phyloP scores from a whole-genome alignment of 805 yeast species.

The Suhomyces faveliae region DNA sequence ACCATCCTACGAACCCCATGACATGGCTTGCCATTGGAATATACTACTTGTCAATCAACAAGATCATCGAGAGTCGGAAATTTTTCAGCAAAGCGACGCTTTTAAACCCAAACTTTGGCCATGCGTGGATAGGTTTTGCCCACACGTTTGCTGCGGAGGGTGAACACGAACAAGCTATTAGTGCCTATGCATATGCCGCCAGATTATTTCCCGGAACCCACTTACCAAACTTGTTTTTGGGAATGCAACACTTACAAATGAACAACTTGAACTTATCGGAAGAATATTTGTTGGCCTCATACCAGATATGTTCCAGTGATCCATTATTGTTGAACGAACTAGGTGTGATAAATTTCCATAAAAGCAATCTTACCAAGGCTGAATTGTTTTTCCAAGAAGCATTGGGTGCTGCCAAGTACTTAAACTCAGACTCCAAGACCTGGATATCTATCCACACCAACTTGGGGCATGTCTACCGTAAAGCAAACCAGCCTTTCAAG shows the following conservation, averaged over 20 bases:
- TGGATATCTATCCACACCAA: constrained; percentile 85
- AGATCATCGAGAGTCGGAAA: constrained; percentile 78
- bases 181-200: constrained; percentile 95
- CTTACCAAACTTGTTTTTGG: constrained; percentile 82
- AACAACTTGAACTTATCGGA: constrained; percentile 79
- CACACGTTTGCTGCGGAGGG: constrained; percentile 97
- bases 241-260: constrained; percentile 94
- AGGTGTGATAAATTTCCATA: constrained; percentile 88
- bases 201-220: constrained; percentile 89
- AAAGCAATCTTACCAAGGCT: constrained; percentile 62
- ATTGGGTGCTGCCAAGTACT: constrained; percentile 59
- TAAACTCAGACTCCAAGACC: constrained; percentile 76
- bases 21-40: constrained; percentile 94
- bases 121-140: constrained; percentile 98
- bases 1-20: constrained; percentile 74
- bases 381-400: constrained; percentile 73
- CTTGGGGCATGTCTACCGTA: constrained; percentile 83
- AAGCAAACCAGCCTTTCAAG: constrained; percentile 57
- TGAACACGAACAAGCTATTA: constrained; percentile 98
- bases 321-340: constrained; percentile 87
- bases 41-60: constrained; percentile 74
- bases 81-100: constrained; percentile 88
- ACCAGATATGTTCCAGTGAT: constrained; percentile 76
- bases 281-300: constrained; percentile 77
- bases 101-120: constrained; percentile 84